Evolutionary conservation across 2,329 filamentous ascomycete species (phyloP), one percentile per base, ranked within the genome.

Genomic region (Pestalotiopsis sp.): DNA sequence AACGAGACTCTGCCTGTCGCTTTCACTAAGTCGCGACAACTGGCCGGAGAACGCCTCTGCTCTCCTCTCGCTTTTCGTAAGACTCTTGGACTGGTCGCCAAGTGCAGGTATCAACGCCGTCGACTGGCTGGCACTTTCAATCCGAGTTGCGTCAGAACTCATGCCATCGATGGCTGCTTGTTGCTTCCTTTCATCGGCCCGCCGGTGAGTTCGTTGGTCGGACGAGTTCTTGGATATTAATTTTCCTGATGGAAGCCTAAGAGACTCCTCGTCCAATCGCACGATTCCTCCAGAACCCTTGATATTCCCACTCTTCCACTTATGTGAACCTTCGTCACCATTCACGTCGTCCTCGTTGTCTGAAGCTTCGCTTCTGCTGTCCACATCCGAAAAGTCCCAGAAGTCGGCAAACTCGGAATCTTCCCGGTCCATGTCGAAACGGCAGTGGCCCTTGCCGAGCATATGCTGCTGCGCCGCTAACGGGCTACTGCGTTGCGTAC

Each of bases 391-490:
- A 7, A 78, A 72, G 11, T 83, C 77, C 65, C 75, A 77, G 31
- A 77, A 76, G n/a, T 77, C 74, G 27, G 67, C 68, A 67, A 74
- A 76, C 45, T 76, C 75, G 0, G 74, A 76, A 59, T 72, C 71
- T 39, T 52, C 55, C n/a, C 68, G 66, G 14, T 69, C 67, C 61
- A 76, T 68, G 31, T 76, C 74, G 25, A 76, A 73, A 55, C 61
- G 72, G 17, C 74, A 77, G 58, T 76, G 74, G 5, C 74, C 72
- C 64, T 76, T 77, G 31, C 72, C 70, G 11, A 70, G 69, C 75
- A 77, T 77, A 20, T 77, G 87, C 45, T 86, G 84, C 70, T 85
- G 84, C 0, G 83, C 81, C 0, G 81, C 86, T 64, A 84, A 77
- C 0, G 78, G 76, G 0, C 81, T 84, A 0, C 74, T 74, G 39